Conservation (phyloP, 2,329 filamentous ascomycete species). For the Botrytis aclada region DNA sequence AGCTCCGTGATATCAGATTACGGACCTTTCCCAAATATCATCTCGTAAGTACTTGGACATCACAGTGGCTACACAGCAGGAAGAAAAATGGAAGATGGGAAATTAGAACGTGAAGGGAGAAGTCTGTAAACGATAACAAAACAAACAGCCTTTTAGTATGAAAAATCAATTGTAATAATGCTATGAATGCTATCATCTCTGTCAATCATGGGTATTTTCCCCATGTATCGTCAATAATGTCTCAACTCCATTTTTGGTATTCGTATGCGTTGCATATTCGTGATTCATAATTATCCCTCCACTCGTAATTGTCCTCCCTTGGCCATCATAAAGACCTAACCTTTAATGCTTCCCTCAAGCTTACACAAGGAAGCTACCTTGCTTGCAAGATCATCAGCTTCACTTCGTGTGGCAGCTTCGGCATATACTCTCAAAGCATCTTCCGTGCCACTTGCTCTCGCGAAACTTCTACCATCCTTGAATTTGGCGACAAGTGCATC, state of each 20-base stretch:
- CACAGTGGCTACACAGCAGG: not conserved
- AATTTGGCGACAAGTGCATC: conserved; percentile 88
- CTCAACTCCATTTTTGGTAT: conserved; percentile 19
- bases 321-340: not conserved
- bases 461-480: conserved; percentile 84
- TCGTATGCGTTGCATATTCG: conserved; percentile 11
- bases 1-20: not conserved
- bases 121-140: not conserved
- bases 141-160: not conserved
- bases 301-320: not conserved
- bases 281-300: conserved; percentile 1
- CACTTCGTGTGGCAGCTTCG: conserved; percentile 82
- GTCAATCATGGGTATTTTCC: conserved; percentile 12
- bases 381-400: conserved; percentile 85
- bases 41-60: not conserved
- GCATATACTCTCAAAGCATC: conserved; percentile 96
- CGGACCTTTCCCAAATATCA: not conserved
- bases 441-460: conserved; percentile 89
- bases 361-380: conserved; percentile 56
- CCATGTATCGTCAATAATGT: conserved; percentile 15
- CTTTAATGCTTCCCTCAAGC: conserved; percentile 25
- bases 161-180: not conserved
- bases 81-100: not conserved
- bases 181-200: conserved; percentile 10
- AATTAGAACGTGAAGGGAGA: not conserved